These are phyloP conservation scores for Taxawa tesnikishii DNA, from an alignment of 2,329 filamentous ascomycete species.

Conservation along the genomic window DNA sequence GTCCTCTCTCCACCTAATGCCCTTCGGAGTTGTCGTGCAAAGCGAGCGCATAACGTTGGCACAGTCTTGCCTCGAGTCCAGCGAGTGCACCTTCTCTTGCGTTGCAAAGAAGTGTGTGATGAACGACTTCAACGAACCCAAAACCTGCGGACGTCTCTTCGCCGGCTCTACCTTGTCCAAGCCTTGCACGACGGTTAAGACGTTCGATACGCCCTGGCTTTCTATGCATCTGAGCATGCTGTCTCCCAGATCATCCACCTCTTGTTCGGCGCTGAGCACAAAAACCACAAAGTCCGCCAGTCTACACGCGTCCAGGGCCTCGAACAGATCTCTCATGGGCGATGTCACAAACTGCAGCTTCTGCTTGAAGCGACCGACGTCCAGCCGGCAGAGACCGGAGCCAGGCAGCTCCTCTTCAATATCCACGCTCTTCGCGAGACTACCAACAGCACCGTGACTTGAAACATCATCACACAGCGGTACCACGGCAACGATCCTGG, in stretches of 20 bases:
- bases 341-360: conserved; percentile 77
- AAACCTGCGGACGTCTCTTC: conserved; percentile 64
- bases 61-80: conserved; percentile 82
- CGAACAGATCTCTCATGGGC: conserved; percentile 58
- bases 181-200: conserved; percentile 65
- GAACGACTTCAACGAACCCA: conserved; percentile 78
- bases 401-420: conserved; percentile 53
- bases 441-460: conserved; percentile 51
- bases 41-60: conserved; percentile 82
- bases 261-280: conserved; percentile 66
- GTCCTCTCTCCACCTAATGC: conserved; percentile 89
- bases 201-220: conserved; percentile 85
- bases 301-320: conserved; percentile 73
- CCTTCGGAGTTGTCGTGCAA: conserved; percentile 86
- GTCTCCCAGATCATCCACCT: conserved; percentile 77
- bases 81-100: conserved; percentile 78
- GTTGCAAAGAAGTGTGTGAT: conserved; percentile 91
- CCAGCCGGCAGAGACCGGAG: conserved; percentile 45
- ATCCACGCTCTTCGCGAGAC: conserved; percentile 69
- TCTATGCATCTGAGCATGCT: conserved; percentile 76
- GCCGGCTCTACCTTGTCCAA: conserved; percentile 66
- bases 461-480: conserved; percentile 68
- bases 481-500: conserved; percentile 77
- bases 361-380: conserved; percentile 87
- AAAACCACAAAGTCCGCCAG: conserved; percentile 87